Evolutionary conservation across 208 protist genomes (phyloP), one percentile per base, ranked within the genome.

Genomic region (Leptomonas seymouri): DNA sequence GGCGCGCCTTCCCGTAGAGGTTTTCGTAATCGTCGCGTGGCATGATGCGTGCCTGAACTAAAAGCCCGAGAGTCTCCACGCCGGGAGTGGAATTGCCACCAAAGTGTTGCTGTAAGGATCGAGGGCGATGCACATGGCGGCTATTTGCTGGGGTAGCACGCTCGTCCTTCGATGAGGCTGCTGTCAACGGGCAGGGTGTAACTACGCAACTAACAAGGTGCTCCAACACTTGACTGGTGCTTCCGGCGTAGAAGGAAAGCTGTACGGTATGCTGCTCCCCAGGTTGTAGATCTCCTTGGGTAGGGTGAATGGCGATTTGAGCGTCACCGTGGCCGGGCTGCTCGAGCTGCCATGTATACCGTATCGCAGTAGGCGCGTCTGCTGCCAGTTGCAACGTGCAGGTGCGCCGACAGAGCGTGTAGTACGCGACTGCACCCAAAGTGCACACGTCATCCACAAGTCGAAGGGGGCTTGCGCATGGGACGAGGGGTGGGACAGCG

Each of bases 21-120:
- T 23, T 49, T 66, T 90, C 81, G 71, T 84, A 95, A 50, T 78
- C 80, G 21, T 93, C 87, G 25, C 84, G 51, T 20, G 86, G 74
- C 78, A 97, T 88, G 15, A 95, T 62, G 41, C 82, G 80, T 31
- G 87, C 93, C 76, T 97, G 90, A 15, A 97, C 61, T 45, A 94
- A 69, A 27, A 95, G 72, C 63, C 93, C 88, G 20, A 95, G 69
- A 25, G 80, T 61, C 46, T 82, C 72, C 1, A 12, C 6, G 46
- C 53, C 61, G 9, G 21, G 12, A 25, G 49, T 27, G 3, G 51
- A 28, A 30, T 60, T 25, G 45, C 49, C 30, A 34, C 44, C 28
- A n/a, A 27, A 21, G 27, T 71, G 51, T 9, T n/a, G 44, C 66
- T 78, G 53, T 79, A 69, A 57, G 59, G 78, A 63, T 77, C 63